phyloP scores from a whole-genome alignment of 768 basidiomycete genomes.

The Hirschioporus abietinus region DNA sequence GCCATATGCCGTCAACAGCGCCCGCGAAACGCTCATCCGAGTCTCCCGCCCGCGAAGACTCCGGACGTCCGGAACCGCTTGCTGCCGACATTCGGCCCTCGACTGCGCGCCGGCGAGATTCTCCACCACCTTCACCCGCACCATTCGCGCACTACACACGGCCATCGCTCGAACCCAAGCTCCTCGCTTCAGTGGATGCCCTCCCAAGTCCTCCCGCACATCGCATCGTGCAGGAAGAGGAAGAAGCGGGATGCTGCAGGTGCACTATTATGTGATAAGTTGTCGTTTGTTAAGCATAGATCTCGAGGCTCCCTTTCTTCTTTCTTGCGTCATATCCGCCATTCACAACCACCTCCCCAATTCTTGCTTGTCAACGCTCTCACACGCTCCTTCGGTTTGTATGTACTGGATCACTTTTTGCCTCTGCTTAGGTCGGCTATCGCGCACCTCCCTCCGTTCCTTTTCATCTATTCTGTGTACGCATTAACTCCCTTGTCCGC shows the following conservation, averaged over 20 bases:
- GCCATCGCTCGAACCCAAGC: constrained; percentile 11
- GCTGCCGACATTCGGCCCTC: constrained; percentile 23
- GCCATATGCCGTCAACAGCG: constrained; percentile 26
- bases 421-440: neutral
- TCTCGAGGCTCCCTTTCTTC: constrained; percentile 1
- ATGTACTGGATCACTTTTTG: neutral
- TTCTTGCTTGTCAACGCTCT: neutral
- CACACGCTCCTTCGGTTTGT: neutral
- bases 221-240: constrained; percentile 40
- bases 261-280: constrained; percentile 74
- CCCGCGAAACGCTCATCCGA: constrained; percentile 15
- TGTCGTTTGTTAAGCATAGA: neutral
- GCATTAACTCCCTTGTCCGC: neutral
- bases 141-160: constrained; percentile 58
- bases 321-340: neutral
- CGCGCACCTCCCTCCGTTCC: constrained; percentile 1
- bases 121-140: constrained; percentile 44
- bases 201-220: constrained; percentile 26
- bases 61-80: constrained; percentile 16
- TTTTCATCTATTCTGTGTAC: neutral
- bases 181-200: constrained; percentile 15
- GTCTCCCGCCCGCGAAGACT: constrained; percentile 17
- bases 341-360: neutral
- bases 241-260: constrained; percentile 66
- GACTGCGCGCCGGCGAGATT: constrained; percentile 17